phyloP scores from a whole-genome alignment of 106 monocot genomes.

The Dendrobium huoshanense region DNA sequence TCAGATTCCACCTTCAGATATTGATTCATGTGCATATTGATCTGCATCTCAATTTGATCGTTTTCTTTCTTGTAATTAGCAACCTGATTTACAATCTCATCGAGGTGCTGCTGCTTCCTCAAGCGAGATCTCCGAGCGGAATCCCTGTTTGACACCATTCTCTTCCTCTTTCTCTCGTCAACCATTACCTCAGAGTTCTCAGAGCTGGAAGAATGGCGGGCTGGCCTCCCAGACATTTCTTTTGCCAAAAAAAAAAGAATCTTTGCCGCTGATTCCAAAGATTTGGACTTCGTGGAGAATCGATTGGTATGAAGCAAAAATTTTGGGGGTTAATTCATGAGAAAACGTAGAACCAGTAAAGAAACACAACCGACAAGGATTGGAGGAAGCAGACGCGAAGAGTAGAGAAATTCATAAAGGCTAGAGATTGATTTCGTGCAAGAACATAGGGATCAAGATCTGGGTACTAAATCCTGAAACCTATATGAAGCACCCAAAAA shows the following conservation, averaged over 20 bases:
- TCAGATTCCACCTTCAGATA: conserved; percentile 22
- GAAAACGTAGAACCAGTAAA: conserved; percentile 84
- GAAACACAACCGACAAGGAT: conserved; percentile 70
- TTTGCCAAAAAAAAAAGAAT: not conserved
- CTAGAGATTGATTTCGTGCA: conserved; percentile 8
- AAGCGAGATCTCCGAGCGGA: conserved; percentile 57
- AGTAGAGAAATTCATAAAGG: conserved; percentile 38
- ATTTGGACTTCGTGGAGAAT: not conserved
- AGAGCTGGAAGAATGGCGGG: conserved; percentile 11
- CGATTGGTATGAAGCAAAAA: not conserved
- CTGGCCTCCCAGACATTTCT: conserved; percentile 4
- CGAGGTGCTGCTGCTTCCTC: conserved; percentile 70
- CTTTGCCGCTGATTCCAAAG: not conserved
- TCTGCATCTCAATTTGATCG: conserved; percentile 23
- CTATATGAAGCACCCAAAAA: not conserved
- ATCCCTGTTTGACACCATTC: conserved; percentile 70
- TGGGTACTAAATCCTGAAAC: not conserved
- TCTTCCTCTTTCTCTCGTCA: conserved; percentile 52
- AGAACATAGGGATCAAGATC: not conserved
- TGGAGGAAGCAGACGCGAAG: conserved; percentile 50
- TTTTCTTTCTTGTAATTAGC: conserved; percentile 35
- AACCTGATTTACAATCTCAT: conserved; percentile 33
- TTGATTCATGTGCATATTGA: conserved; percentile 17
- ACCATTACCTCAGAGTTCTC: conserved; percentile 7
- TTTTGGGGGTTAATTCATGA: conserved; percentile 36